Evolutionary conservation across 331 rosid species (phyloP), one percentile per base, ranked within the genome.

Genomic region (Saraca asoca): DNA sequence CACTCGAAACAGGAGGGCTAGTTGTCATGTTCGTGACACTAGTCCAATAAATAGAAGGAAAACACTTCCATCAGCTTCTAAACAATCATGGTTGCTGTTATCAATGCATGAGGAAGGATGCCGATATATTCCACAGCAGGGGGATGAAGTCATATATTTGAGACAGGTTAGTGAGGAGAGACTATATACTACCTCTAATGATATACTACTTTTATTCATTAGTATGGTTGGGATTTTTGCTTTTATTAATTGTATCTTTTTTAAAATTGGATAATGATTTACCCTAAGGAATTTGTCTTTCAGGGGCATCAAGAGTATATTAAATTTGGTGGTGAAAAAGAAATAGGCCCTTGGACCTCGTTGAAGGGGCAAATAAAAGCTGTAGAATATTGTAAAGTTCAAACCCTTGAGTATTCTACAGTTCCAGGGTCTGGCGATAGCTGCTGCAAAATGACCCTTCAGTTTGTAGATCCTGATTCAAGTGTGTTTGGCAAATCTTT

Each of bases 281-380:
- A 20, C 62, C 44, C 49, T 50, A 41, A 41, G 62, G 46, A 64
- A 58, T 29, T 18, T 69, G 62, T 66, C 13, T 59, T 81, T 41
- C 91, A 94, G 99, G 99, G 99, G 17, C 97, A 94, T 82, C 92
- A 83, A 58, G 99, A 94, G 78, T 94, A 86, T 79, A 71, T 85
- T 29, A 88, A 88, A 48, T 78, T 78, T 39, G 72, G 83, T 54
- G 66, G 79, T 62, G 62, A 52, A 73, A 90, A 81, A 80, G 96
- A 90, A 77, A 66, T 78, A 52, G 91, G 87, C 15, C 97, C 96
- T 13, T 94, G 99, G 99, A 44, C 33, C 42, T 82, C 80, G 64
- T 50, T 82, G 44, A 82, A 77, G 76, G 95, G 76, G 54, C 77
- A 76, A 57, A 68, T 88, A 69, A 73, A 85, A 75, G 96, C 88